These are phyloP conservation scores for Cutaneotrichosporon sp. DNA, from an alignment of 1,284 basidiomycete genomes.

Conservation along the genomic window DNA sequence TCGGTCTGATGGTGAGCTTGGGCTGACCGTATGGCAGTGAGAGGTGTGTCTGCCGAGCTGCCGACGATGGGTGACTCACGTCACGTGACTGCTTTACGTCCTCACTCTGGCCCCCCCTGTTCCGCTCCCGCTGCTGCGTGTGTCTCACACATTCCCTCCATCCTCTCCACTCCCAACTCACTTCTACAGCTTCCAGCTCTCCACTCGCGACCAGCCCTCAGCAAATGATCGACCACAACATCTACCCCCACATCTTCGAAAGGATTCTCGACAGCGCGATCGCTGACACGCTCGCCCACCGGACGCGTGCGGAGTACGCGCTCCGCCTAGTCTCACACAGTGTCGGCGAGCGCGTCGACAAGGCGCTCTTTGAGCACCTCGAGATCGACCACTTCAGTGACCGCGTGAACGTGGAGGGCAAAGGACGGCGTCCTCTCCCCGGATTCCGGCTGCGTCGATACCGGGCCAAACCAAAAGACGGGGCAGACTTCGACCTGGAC, in stretches of 20 bases:
- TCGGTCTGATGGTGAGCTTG: too few species aligned
- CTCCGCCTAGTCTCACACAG: background rate
- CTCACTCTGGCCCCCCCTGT: too few species aligned
- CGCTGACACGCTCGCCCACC: background rate
- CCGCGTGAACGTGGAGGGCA: background rate
- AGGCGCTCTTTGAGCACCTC: background rate
- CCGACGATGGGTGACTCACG: too few species aligned
- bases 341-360: background rate
- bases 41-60: too few species aligned
- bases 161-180: too few species aligned
- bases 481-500: background rate
- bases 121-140: too few species aligned
- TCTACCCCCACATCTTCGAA: background rate
- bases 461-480: background rate
- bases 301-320: background rate
- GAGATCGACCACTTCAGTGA: background rate
- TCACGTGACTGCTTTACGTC: too few species aligned
- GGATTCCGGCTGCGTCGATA: background rate
- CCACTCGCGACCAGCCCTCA: too few species aligned
- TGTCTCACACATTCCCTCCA: too few species aligned
- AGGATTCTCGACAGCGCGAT: background rate
- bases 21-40: too few species aligned
- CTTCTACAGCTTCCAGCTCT: too few species aligned
- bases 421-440: background rate
- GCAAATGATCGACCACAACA: background rate